Percentiles rank a stretch among this genome's conserved stretches.
These are phyloP conservation scores for Lithospermum erythrorhizon DNA, from an alignment of 257 asterid species.

Conservation along the genomic window DNA sequence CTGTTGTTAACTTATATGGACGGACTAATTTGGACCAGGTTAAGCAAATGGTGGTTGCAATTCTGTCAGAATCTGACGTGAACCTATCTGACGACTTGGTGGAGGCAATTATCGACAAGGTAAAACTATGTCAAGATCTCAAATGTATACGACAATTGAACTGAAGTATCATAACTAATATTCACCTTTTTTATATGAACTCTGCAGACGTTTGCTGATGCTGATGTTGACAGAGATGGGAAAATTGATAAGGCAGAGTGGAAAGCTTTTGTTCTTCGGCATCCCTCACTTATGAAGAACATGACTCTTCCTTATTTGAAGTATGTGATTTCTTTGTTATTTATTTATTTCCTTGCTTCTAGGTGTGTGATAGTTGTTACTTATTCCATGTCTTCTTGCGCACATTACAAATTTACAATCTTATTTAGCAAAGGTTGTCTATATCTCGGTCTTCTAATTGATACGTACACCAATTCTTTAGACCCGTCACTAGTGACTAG, in stretches of 20 bases:
- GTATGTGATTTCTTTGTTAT: slow-evolving; percentile 25
- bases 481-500: no score
- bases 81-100: slow-evolving; percentile 50
- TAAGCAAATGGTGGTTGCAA: slow-evolving; percentile 67
- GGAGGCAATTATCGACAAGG: slow-evolving; percentile 69
- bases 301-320: slow-evolving; percentile 84
- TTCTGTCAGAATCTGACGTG: slow-evolving; percentile 51
- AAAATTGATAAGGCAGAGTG: slow-evolving; percentile 67
- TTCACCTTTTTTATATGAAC: slow-evolving; percentile 1
- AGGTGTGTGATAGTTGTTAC: neutral
- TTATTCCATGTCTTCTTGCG: neutral
- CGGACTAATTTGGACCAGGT: slow-evolving; percentile 30
- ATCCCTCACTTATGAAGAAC: slow-evolving; percentile 74
- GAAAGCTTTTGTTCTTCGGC: slow-evolving; percentile 47
- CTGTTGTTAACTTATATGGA: neutral
- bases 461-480: no score
- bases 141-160: neutral
- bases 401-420: no score
- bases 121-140: slow-evolving; percentile 5
- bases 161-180: neutral
- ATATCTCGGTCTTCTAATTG: no score
- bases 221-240: slow-evolving; percentile 69
- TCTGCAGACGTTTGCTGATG: slow-evolving; percentile 69
- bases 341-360: neutral
- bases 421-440: no score